phyloP scores from a whole-genome alignment of 2,329 filamentous ascomycete genomes.

The Reticulascus tulasneorum region DNA sequence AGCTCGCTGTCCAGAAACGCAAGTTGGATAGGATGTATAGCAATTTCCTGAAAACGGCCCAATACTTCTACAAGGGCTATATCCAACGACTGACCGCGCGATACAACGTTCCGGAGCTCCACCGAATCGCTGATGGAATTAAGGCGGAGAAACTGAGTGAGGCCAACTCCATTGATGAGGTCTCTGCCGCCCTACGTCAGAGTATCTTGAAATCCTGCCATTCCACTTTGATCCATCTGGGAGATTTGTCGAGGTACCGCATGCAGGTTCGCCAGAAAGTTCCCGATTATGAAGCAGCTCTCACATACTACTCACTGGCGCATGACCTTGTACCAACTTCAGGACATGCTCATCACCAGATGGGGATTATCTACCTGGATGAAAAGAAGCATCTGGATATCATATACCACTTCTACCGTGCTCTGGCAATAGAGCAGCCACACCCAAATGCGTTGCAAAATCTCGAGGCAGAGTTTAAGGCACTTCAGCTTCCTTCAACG shows the following conservation, averaged over 20 bases:
- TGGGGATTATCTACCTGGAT: conserved; percentile 78
- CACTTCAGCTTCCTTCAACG: conserved; percentile 37
- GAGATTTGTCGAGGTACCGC: conserved; percentile 86
- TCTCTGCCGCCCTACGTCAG: conserved; percentile 47
- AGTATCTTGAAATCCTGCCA: conserved; percentile 72
- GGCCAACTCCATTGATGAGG: conserved; percentile 39
- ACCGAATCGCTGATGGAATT: conserved; percentile 37
- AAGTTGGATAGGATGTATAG: conserved; percentile 80
- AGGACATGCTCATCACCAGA: conserved; percentile 83
- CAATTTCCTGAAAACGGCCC: conserved; percentile 80
- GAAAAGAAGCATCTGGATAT: conserved; percentile 77
- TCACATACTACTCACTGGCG: conserved; percentile 82
- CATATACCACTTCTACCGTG: conserved; percentile 85
- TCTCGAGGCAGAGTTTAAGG: conserved; percentile 71
- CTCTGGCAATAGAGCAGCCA: conserved; percentile 69
- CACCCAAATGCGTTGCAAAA: conserved; percentile 73
- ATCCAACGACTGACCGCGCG: conserved; percentile 69
- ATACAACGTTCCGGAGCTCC: conserved; percentile 51
- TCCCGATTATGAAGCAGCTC: conserved; percentile 72
- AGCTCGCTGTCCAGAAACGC: conserved; percentile 60
- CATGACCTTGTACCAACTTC: conserved; percentile 72
- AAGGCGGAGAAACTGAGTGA: conserved; percentile 38
- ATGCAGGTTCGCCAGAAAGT: conserved; percentile 66
- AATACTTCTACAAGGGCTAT: conserved; percentile 83
- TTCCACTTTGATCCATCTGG: conserved; percentile 77